Conservation (phyloP, 1,284 basidiomycete genomes). For the Cutaneotrichosporon mucoides region DNA sequence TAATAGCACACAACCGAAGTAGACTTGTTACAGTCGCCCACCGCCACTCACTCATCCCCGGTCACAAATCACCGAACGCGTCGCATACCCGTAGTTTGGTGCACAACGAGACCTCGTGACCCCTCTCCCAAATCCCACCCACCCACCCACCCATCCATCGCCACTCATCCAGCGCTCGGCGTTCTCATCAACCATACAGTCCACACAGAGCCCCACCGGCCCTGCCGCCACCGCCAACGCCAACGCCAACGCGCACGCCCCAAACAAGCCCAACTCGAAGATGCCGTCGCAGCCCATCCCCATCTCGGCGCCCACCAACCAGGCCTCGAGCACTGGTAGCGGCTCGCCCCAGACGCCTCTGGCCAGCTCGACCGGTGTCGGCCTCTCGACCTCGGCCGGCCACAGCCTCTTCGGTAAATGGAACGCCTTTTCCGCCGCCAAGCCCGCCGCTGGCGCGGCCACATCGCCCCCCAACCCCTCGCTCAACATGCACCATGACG, state of each 20-base stretch:
- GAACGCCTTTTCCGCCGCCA: conserved; percentile 11
- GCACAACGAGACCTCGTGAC: too few relatives aligned
- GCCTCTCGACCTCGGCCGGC: conserved; percentile 4
- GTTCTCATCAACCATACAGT: not conserved
- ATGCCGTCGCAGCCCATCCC: conserved; percentile 16
- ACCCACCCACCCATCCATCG: not conserved
- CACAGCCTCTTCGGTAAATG: conserved; percentile 16
- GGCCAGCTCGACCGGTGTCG: conserved; percentile 7
- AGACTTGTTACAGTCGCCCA: too few relatives aligned
- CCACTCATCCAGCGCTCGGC: not conserved
- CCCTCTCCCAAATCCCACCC: not conserved
- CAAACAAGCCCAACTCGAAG: not conserved
- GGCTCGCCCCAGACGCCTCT: conserved; percentile 35
- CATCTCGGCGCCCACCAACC: conserved; percentile 1
- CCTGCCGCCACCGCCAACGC: not conserved
- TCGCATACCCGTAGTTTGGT: too few relatives aligned
- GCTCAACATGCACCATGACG: not conserved
- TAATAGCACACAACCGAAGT: too few relatives aligned
- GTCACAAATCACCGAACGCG: too few relatives aligned
- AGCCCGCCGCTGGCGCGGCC: not conserved
- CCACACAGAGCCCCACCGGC: not conserved
- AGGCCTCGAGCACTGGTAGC: conserved; percentile 5
- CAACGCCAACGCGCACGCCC: not conserved
- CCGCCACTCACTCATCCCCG: too few relatives aligned
- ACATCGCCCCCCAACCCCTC: too few relatives aligned